Conservation (phyloP, 768 basidiomycete genomes). For the Auriscalpium microsporum region DNA sequence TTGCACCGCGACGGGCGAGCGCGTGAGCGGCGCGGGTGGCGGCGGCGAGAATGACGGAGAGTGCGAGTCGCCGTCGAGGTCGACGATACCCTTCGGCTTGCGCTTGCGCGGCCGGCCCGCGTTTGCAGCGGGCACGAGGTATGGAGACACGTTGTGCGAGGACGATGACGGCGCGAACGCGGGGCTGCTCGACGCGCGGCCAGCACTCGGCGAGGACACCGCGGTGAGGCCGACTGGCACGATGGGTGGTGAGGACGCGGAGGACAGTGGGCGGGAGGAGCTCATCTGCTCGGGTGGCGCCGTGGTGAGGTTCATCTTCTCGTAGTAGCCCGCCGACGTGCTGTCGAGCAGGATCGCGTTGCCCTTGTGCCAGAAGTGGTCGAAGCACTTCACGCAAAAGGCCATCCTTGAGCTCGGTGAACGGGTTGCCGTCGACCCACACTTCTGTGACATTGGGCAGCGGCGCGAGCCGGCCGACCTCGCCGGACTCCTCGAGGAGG, state of each 20-base stretch:
- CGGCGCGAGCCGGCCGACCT: no score
- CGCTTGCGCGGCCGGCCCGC: slow-evolving; percentile 46
- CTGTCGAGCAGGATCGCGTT: slow-evolving; percentile 74
- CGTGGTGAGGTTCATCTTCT: slow-evolving; percentile 49
- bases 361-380: slow-evolving; percentile 79
- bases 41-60: no score
- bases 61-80: slow-evolving; percentile 43
- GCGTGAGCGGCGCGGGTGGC: no score
- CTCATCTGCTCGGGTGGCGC: slow-evolving; percentile 44
- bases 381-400: slow-evolving; percentile 48
- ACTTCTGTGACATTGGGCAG: no score
- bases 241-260: slow-evolving; percentile 49
- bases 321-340: slow-evolving; percentile 56
- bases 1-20: neutral
- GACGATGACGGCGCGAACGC: slow-evolving; percentile 27
- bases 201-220: neutral
- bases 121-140: slow-evolving; percentile 29
- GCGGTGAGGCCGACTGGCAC: slow-evolving; percentile 42
- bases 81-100: slow-evolving; percentile 62
- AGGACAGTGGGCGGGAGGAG: slow-evolving; percentile 38
- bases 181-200: slow-evolving; percentile 18
- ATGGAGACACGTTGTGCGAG: slow-evolving; percentile 38
- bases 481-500: no score
- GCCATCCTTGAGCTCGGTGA: no score
- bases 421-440: no score